A percentile compares a stretch with the other conserved stretches of the same genome.
phyloP scores from a whole-genome alignment of 371 early-diverging fungal genomes.

The Vavraia culicis region DNA sequence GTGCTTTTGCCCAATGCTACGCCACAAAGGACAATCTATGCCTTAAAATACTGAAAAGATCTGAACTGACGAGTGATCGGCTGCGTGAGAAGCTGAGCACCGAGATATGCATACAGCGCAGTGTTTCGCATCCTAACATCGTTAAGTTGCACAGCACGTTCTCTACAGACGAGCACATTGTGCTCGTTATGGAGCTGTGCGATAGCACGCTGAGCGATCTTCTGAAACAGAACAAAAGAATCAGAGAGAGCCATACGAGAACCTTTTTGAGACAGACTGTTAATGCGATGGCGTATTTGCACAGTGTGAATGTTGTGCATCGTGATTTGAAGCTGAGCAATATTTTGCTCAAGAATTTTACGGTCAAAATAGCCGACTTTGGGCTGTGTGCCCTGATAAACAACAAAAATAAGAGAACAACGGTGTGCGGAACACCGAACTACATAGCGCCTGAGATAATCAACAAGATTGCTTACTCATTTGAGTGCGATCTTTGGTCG shows the following conservation, averaged over 20 bases:
- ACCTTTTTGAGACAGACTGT: slow-evolving; percentile 63
- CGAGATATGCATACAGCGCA: slow-evolving; percentile 66
- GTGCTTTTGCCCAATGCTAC: slow-evolving; percentile 70
- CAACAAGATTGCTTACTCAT: slow-evolving; percentile 61
- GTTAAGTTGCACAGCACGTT: slow-evolving; percentile 61
- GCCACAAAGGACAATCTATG: slow-evolving; percentile 50
- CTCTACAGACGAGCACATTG: slow-evolving; percentile 64
- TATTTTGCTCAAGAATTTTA: slow-evolving; percentile 58
- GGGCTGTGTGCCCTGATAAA: slow-evolving; percentile 57
- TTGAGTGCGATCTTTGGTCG: slow-evolving; percentile 89
- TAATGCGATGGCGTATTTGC: slow-evolving; percentile 61
- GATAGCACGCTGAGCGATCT: slow-evolving; percentile 62
- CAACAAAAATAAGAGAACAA: slow-evolving; percentile 46
- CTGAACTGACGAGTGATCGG: slow-evolving; percentile 26
- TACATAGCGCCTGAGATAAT: slow-evolving; percentile 92
- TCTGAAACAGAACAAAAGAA: slow-evolving; percentile 51
- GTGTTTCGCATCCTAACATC: slow-evolving; percentile 55
- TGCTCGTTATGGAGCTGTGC: slow-evolving; percentile 77
- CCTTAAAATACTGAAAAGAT: slow-evolving; percentile 51
- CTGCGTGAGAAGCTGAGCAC: slow-evolving; percentile 45
- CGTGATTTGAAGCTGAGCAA: slow-evolving; percentile 89
- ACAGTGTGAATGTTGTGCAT: slow-evolving; percentile 65
- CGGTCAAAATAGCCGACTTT: slow-evolving; percentile 83
- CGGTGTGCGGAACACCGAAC: slow-evolving; percentile 88
- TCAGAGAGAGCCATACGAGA: slow-evolving; percentile 67